Conservation (phyloP, 257 asterid genomes). For the Ligustrum vulgare region DNA sequence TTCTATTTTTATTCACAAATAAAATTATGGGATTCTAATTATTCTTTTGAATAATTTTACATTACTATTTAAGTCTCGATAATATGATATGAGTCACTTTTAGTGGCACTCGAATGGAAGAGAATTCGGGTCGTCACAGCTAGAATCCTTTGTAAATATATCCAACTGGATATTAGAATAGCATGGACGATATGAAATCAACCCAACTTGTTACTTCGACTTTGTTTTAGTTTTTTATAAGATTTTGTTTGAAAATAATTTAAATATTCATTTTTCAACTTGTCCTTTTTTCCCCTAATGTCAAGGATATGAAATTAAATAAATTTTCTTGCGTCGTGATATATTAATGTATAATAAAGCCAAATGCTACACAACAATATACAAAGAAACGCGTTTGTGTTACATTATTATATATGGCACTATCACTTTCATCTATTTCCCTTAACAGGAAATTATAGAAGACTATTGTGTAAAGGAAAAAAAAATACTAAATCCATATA, state of each 20-base stretch:
- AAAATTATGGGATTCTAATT: no score
- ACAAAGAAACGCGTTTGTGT: constrained; percentile 12
- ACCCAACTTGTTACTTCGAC: no score
- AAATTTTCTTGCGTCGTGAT: constrained; percentile 24
- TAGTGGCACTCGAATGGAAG: no score
- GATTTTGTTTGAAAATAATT: background rate
- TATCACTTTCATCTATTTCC: constrained; percentile 51
- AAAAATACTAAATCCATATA: constrained; percentile 17
- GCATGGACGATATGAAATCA: no score
- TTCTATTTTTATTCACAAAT: no score
- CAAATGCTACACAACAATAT: constrained; percentile 33
- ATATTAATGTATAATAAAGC: constrained; percentile 7
- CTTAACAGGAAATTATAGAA: constrained; percentile 18
- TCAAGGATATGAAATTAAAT: constrained; percentile 25
- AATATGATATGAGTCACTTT: no score
- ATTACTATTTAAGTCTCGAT: no score
- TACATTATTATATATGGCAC: constrained; percentile 32
- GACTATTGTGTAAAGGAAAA: constrained; percentile 22
- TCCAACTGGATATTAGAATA: no score
- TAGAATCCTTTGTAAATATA: no score
- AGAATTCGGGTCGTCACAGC: no score
- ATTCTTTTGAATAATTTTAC: no score
- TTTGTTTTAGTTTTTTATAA: no score
- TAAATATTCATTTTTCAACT: background rate
- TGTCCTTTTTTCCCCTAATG: constrained; percentile 3